Conservation (phyloP, 805 yeast genomes). For the Candida koratica region DNA sequence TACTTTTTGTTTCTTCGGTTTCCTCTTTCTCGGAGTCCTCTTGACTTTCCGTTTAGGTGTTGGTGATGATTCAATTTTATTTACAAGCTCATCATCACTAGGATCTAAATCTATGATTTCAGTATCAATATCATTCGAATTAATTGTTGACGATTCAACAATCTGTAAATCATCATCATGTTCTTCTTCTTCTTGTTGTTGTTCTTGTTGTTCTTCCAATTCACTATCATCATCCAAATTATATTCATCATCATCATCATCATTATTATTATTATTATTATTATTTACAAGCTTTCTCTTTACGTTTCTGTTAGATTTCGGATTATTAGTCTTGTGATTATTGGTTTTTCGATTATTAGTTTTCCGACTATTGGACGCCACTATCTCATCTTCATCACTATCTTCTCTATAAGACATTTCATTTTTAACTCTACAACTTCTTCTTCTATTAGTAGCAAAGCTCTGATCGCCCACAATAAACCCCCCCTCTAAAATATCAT, state of each 20-base stretch:
- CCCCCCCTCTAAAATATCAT: slow-evolving; percentile 32
- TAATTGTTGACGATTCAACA: slow-evolving; percentile 19
- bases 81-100: slow-evolving; percentile 17
- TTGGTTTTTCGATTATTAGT: slow-evolving; percentile 10
- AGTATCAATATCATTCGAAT: slow-evolving; percentile 6
- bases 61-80: slow-evolving; percentile 8
- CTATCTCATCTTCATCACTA: slow-evolving; percentile 20
- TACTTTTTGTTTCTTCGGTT: slow-evolving; percentile 40
- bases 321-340: slow-evolving; percentile 13
- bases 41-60: slow-evolving; percentile 14
- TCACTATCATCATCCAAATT: slow-evolving; percentile 14
- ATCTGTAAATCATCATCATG: slow-evolving; percentile 42
- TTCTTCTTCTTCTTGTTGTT: slow-evolving; percentile 21
- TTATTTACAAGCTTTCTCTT: slow-evolving; percentile 6
- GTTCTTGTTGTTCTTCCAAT: too few relatives aligned
- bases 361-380: slow-evolving; percentile 15
- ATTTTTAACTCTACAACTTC: slow-evolving; percentile 16
- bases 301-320: slow-evolving; percentile 14
- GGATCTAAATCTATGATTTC: slow-evolving; percentile 19
- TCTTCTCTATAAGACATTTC: slow-evolving; percentile 23
- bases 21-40: slow-evolving; percentile 22
- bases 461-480: slow-evolving; percentile 39
- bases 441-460: slow-evolving; percentile 18
- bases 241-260: slow-evolving; percentile 22
- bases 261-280: slow-evolving; percentile 14